Base-by-base conservation (phyloP, 345 rosid genomes). In the Bretschneidera sinensis region DNA sequence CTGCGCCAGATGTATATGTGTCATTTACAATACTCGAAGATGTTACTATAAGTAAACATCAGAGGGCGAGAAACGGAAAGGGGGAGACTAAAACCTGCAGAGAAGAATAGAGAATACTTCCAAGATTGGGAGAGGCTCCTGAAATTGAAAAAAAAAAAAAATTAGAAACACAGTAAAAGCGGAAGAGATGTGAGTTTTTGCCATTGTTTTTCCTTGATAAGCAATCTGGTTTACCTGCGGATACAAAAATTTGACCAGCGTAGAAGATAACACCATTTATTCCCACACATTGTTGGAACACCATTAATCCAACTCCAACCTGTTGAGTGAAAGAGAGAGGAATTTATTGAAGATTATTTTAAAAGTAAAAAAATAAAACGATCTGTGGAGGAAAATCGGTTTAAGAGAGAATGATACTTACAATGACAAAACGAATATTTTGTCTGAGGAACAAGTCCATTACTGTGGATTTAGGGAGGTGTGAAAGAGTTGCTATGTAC, bases 281-380 rank as follows among this genome's bases (percentile, higher is more conserved):
- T 59, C 87, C 87, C 18, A 69, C 64, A 62, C 60, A 74, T 60
- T 83, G 84, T 28, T 75, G 82, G 61, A 77, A 73, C 61, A 68
- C 54, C 87, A 83, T 79, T 18, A 83, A 53, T 59, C 83, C 87
- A 51, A 77, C 79, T 54, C 81, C 84, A 2, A 83, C 71, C 84
- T 83, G 62, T 51, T 43, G 15, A 48, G 31, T 15, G 7, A 39
- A 13, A 28, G 8, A 14, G 11, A 7, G 1, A 14, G 10, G 45
- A 39, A 7, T n/a, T n/a, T n/a, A 39, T 1, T 4, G 45, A 39
- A 39, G 4, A 39, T 39, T 11, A 7, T 31, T 39, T 39, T 39
- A 5, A 1, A 4, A 4, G 16, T 14, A 39, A 4, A 39, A 39
- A 1, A 28, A 28, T 8, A 28, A 28, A 28, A 8, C 5, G 8